Evolutionary conservation across 257 asterid genomes (phyloP).

Genomic region (Fraxinus anomala): DNA sequence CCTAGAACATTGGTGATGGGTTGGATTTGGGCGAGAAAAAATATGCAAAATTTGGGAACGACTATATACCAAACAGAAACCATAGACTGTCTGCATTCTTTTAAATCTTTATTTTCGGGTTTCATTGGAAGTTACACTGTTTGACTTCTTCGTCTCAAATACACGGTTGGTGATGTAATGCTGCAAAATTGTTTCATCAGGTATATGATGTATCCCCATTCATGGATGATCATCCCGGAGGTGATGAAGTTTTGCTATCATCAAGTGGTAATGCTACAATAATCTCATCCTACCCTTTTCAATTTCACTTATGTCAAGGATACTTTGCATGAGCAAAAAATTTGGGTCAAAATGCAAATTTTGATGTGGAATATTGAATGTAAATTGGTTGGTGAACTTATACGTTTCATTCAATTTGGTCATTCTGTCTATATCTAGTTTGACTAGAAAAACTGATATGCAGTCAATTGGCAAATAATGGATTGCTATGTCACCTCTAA

Average conservation of each 20-base stretch:
- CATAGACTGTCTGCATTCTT: not conserved
- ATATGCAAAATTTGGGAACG: not conserved
- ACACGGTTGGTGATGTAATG: not conserved
- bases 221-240: conserved; percentile 97
- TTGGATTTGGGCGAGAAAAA: not conserved
- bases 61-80: not conserved
- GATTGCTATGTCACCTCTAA: not conserved
- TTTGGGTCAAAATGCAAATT: not conserved
- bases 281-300: not conserved
- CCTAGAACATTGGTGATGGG: not conserved
- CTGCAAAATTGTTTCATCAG: conserved; percentile 34
- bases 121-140: not conserved
- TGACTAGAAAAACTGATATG: not conserved
- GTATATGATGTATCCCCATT: conserved; percentile 89
- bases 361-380: not conserved
- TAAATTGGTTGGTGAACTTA: not conserved
- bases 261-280: conserved; percentile 55
- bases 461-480: not conserved
- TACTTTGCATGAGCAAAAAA: not conserved
- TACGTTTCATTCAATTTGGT: not conserved
- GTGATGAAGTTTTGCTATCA: conserved; percentile 82
- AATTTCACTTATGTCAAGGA: not conserved
- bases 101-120: not conserved
- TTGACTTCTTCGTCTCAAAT: not conserved
- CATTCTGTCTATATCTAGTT: not conserved